These are phyloP conservation scores for Comarum palustre DNA, from an alignment of 306 rosid species.

Conservation along the genomic window DNA sequence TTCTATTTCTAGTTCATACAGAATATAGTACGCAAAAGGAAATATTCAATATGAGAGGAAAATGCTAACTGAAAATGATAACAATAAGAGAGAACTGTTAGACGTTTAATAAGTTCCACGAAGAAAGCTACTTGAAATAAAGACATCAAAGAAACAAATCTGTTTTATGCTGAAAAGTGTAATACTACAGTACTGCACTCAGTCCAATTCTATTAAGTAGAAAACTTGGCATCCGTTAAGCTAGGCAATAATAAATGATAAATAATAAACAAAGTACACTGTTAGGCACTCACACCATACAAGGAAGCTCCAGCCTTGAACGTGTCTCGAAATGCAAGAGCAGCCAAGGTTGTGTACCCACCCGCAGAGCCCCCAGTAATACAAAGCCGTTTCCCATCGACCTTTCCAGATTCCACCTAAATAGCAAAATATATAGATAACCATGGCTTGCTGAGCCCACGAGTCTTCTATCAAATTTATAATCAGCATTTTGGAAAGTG, in stretches of 20 bases:
- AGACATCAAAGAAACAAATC: too few species aligned
- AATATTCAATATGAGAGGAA: neutral
- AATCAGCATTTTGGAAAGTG: neutral
- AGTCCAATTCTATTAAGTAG: too few species aligned
- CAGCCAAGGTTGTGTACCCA: conserved; percentile 95
- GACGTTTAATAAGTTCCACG: too few species aligned
- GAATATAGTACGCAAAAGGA: neutral
- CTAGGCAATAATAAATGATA: too few species aligned
- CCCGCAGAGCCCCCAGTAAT: conserved; percentile 96
- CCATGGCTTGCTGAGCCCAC: neutral
- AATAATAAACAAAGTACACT: conserved; percentile 12
- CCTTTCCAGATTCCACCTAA: conserved; percentile 80
- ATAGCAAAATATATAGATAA: conserved; percentile 16
- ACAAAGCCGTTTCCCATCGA: conserved; percentile 70
- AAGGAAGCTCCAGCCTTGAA: conserved; percentile 93
- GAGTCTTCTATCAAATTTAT: neutral
- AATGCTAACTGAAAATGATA: too few species aligned
- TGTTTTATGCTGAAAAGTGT: too few species aligned
- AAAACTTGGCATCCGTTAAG: too few species aligned
- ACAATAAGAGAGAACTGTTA: too few species aligned
- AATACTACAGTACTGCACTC: too few species aligned
- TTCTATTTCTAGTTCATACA: conserved; percentile 7
- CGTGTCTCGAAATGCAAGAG: conserved; percentile 70
- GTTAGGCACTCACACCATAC: conserved; percentile 68
- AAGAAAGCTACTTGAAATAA: too few species aligned